Evolutionary conservation across 176 grass and related monocot species (phyloP).

Genomic region (Otatea glauca): DNA sequence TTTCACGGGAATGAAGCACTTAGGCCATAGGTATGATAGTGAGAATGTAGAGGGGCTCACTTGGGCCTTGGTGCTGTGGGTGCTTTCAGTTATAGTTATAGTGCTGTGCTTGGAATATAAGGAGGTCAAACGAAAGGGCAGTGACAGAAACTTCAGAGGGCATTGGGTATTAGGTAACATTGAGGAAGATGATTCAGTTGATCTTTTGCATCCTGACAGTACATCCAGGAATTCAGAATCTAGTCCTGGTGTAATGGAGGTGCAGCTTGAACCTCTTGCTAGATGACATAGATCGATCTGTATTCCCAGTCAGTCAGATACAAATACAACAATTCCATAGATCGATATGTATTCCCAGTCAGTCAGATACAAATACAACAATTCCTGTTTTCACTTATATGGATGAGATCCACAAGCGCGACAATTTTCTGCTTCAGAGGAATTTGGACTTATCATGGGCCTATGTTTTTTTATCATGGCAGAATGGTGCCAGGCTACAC

Average conservation of each 20-base stretch:
- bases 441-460: constrained; percentile 21
- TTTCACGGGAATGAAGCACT: constrained; percentile 91
- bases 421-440: constrained; percentile 15
- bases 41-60: constrained; percentile 86
- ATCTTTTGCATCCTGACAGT: constrained; percentile 71
- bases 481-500: constrained; percentile 38
- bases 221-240: constrained; percentile 56
- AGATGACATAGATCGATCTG: constrained; percentile 53
- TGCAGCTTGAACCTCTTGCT: constrained; percentile 78
- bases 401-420: constrained; percentile 21
- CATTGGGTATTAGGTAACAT: constrained; percentile 83
- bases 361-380: constrained; percentile 38
- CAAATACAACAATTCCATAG: constrained; percentile 32
- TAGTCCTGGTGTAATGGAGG: constrained; percentile 65
- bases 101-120: constrained; percentile 78
- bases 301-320: constrained; percentile 36
- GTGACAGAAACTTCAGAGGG: constrained; percentile 48
- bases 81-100: constrained; percentile 62
- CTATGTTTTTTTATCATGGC: constrained; percentile 16
- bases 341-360: constrained; percentile 30
- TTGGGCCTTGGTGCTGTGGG: constrained; percentile 83
- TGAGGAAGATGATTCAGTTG: constrained; percentile 84
- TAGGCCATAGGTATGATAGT: constrained; percentile 76
- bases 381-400: constrained; percentile 30
- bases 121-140: constrained; percentile 54